Conservation (phyloP, 805 yeast genomes). For the Scheffersomyces amazonensis region DNA sequence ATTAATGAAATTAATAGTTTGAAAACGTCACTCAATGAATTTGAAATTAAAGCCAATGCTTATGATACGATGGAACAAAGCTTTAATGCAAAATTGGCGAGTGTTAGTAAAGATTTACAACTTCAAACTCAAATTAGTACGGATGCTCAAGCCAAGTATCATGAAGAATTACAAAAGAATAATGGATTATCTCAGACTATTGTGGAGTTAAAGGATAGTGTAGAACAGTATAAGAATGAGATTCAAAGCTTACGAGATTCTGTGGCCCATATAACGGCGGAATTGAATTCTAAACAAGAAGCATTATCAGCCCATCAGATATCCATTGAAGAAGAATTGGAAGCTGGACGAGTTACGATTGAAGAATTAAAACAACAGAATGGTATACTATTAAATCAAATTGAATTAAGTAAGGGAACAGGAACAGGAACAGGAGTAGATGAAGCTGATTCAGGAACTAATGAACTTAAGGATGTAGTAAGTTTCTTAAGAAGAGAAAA, state of each 20-base stretch:
- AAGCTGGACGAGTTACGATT: constrained; percentile 40
- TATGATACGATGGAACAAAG: constrained; percentile 32
- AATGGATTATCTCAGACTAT: constrained; percentile 45
- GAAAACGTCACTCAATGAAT: constrained; percentile 18
- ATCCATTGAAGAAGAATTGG: constrained; percentile 32
- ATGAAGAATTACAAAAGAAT: constrained; percentile 52
- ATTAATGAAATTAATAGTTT: constrained; percentile 23
- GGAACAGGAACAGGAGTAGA: too few relatives aligned
- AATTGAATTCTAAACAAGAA: constrained; percentile 15
- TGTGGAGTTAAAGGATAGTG: constrained; percentile 14
- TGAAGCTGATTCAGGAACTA: constrained; percentile 9
- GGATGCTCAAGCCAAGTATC: constrained; percentile 53
- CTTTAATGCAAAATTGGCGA: constrained; percentile 25
- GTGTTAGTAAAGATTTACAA: constrained; percentile 27
- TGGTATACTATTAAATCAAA: constrained; percentile 61
- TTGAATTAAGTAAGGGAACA: constrained; percentile 39
- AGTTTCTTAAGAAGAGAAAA: constrained; percentile 69
- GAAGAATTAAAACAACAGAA: constrained; percentile 68
- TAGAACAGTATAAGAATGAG: constrained; percentile 12
- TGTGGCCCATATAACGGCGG: constrained; percentile 7
- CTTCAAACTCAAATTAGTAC: constrained; percentile 46
- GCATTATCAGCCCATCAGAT: constrained; percentile 18
- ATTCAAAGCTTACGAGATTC: constrained; percentile 8
- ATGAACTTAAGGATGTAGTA: constrained; percentile 48
- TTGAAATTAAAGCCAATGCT: constrained; percentile 26